Conservation (phyloP, 495 filamentous ascomycete species). For the Penicillium samsonianum region DNA sequence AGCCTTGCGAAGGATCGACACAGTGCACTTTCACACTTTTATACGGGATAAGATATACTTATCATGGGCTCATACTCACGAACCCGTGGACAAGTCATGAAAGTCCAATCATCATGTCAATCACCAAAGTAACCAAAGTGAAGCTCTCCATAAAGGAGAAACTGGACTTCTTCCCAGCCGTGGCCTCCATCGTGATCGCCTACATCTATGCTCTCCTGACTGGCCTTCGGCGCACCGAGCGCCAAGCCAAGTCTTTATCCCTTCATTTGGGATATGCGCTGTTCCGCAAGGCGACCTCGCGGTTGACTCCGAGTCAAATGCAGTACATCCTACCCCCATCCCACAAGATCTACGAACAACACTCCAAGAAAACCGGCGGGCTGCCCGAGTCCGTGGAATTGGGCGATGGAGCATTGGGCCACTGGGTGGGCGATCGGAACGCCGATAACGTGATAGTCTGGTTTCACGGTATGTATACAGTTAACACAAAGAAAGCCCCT, state of each 20-base stretch:
- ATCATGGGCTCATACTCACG: not conserved
- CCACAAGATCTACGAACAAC: conserved; percentile 50
- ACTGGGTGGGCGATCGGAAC: conserved; percentile 58
- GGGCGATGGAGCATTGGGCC: conserved; percentile 53
- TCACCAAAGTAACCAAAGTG: conserved; percentile 16
- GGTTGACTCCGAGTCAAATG: conserved; percentile 35
- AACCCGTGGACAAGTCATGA: not conserved
- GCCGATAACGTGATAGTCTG: conserved; percentile 59
- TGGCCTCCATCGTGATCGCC: conserved; percentile 31
- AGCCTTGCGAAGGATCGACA: not conserved
- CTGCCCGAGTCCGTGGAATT: conserved; percentile 51
- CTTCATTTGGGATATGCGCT: conserved; percentile 44
- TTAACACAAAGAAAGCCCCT: not conserved
- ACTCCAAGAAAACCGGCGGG: conserved; percentile 44
- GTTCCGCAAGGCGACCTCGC: conserved; percentile 37
- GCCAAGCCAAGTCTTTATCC: conserved; percentile 36
- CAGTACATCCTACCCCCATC: conserved; percentile 44
- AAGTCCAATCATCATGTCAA: conserved; percentile 22
- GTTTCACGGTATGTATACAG: conserved; percentile 54
- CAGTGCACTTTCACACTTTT: not conserved
- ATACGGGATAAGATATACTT: not conserved
- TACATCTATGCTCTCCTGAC: conserved; percentile 37
- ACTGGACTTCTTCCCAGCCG: conserved; percentile 39
- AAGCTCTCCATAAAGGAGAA: conserved; percentile 35
- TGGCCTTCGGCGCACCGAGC: conserved; percentile 35